These are phyloP conservation scores for Diaporthe citriasiana DNA, from an alignment of 2,329 filamentous ascomycete species.

Conservation along the genomic window DNA sequence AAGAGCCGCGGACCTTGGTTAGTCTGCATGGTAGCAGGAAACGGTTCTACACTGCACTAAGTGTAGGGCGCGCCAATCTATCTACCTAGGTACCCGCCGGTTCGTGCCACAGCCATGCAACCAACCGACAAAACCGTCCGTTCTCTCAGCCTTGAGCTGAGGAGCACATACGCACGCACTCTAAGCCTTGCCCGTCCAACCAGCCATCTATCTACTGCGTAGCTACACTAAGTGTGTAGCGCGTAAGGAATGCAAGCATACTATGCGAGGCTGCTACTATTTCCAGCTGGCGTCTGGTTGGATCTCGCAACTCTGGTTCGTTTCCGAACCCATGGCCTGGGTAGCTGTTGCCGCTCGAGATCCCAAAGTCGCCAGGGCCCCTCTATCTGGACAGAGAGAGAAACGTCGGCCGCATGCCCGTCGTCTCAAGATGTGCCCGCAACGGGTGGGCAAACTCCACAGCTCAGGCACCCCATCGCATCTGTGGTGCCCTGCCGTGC, in stretches of 20 bases:
- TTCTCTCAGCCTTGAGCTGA: slow-evolving; percentile 9
- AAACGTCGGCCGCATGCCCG: slow-evolving; percentile 12
- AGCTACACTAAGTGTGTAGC: background rate
- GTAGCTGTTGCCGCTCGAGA: background rate
- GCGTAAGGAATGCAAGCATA: background rate
- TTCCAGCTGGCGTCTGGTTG: background rate
- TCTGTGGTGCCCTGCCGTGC: background rate
- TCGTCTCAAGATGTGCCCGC: slow-evolving; percentile 21
- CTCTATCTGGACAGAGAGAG: background rate
- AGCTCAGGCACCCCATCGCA: slow-evolving; percentile 6
- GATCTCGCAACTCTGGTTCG: slow-evolving; percentile 13
- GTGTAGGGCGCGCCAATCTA: slow-evolving; percentile 9
- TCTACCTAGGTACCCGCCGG: slow-evolving; percentile 27
- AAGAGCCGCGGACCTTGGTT: slow-evolving; percentile 32
- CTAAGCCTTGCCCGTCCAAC: background rate
- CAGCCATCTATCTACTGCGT: background rate
- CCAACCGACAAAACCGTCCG: background rate
- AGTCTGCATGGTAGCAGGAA: background rate
- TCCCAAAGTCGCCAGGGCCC: background rate
- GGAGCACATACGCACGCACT: background rate
- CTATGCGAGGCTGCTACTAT: slow-evolving; percentile 7
- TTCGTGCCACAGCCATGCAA: slow-evolving; percentile 29
- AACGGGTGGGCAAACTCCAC: background rate
- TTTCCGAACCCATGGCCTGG: slow-evolving; percentile 18
- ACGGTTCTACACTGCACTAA: background rate